Conservation (phyloP, 23 red algal species). For the Chondrus crispus region DNA sequence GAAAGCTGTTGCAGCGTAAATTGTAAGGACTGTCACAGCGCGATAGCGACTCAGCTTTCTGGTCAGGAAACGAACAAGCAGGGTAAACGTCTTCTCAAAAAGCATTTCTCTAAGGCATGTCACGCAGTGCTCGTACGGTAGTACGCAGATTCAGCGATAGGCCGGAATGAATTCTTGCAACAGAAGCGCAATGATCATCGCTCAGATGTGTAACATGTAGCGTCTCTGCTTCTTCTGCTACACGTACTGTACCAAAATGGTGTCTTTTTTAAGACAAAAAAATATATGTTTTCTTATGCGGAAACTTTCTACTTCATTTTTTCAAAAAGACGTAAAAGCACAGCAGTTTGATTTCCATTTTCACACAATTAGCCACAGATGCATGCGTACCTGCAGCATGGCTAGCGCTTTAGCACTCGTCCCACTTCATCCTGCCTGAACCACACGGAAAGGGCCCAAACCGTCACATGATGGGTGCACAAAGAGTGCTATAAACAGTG, state of each 20-base stretch:
- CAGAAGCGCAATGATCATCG: background rate
- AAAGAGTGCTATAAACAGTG: too few species aligned
- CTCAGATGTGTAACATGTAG: background rate
- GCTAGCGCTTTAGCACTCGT: too few species aligned
- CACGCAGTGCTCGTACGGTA: background rate
- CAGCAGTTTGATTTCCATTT: too few species aligned
- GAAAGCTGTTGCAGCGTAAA: constrained; percentile 2
- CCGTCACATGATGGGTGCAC: too few species aligned
- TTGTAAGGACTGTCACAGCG: background rate
- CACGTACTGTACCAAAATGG: background rate
- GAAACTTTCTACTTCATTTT: too few species aligned
- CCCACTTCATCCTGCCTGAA: too few species aligned
- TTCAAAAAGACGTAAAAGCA: too few species aligned
- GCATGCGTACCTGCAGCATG: too few species aligned
- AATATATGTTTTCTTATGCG: background rate
- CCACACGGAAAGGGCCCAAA: too few species aligned
- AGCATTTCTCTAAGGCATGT: constrained; percentile 2
- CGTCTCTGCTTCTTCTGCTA: background rate
- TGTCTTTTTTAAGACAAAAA: background rate
- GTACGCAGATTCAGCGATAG: background rate
- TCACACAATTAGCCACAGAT: too few species aligned
- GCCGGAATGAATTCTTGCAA: background rate
- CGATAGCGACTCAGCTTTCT: constrained; percentile 37
- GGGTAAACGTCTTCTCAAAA: constrained; percentile 19
- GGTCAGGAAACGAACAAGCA: background rate